These are phyloP conservation scores for Thraustochytrium striatum DNA, from an alignment of 352 stramenopile species.

Conservation along the genomic window DNA sequence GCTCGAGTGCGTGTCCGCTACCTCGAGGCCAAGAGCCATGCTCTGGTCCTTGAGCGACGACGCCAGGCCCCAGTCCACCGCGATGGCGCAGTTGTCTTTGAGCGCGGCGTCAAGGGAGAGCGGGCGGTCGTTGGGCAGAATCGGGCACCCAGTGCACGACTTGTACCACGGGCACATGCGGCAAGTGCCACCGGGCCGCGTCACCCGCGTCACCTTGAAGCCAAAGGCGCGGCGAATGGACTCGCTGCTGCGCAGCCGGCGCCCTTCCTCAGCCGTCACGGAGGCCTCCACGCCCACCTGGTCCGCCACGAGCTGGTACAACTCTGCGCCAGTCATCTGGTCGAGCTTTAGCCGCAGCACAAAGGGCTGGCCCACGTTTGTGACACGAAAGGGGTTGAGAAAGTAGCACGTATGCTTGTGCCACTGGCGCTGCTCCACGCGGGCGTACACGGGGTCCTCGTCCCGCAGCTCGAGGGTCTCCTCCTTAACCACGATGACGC, in stretches of 20 bases:
- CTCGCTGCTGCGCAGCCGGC: background rate
- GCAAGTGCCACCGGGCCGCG: conserved; percentile 70
- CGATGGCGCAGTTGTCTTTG: conserved; percentile 69
- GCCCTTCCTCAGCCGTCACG: background rate
- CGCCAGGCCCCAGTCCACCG: conserved; percentile 80
- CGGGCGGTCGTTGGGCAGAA: conserved; percentile 61
- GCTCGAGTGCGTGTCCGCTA: background rate
- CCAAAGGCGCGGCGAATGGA: background rate
- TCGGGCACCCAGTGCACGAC: conserved; percentile 73
- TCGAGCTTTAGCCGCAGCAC: conserved; percentile 12
- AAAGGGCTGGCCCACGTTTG: conserved; percentile 6
- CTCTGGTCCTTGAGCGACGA: conserved; percentile 59
- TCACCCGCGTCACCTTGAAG: conserved; percentile 74
- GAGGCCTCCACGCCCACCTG: background rate
- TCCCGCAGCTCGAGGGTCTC: background rate
- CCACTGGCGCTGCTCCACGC: conserved; percentile 36
- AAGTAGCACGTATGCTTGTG: conserved; percentile 39
- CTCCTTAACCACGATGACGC: background rate
- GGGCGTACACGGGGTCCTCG: background rate
- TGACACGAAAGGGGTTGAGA: conserved; percentile 13
- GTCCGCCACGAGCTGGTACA: background rate
- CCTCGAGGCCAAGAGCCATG: conserved; percentile 31
- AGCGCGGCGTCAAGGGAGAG: conserved; percentile 56
- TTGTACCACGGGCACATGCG: conserved; percentile 78
- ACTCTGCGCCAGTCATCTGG: background rate